phyloP scores from a whole-genome alignment of 352 stramenopile genomes.

The Aphanomyces cochlioides region DNA sequence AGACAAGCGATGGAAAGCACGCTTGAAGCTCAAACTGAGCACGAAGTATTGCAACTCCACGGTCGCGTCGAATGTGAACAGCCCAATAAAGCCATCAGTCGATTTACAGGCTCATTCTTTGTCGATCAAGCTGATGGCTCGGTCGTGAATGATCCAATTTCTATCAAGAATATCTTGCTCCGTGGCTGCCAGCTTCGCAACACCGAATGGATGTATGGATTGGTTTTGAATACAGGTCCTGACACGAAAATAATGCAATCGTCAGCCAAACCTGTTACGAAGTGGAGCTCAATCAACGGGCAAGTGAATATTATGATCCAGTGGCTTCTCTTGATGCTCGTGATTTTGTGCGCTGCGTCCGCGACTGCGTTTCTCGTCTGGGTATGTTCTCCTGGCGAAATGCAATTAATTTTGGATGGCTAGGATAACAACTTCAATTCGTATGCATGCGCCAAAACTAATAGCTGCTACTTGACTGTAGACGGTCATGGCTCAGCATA shows the following conservation, averaged over 20 bases:
- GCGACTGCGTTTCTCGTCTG: slow-evolving; percentile 61
- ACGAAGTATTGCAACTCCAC: slow-evolving; percentile 40
- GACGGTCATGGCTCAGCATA: background rate
- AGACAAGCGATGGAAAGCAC: slow-evolving; percentile 58
- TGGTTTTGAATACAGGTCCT: slow-evolving; percentile 84
- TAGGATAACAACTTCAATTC: slow-evolving; percentile 45
- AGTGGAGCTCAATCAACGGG: slow-evolving; percentile 83
- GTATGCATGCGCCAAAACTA: background rate
- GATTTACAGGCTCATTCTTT: slow-evolving; percentile 70
- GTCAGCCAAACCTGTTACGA: slow-evolving; percentile 48
- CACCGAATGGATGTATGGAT: slow-evolving; percentile 84
- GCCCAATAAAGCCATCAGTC: slow-evolving; percentile 73
- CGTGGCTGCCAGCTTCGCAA: slow-evolving; percentile 84
- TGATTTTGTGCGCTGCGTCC: slow-evolving; percentile 49
- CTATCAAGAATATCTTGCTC: slow-evolving; percentile 85
- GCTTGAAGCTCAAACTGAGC: slow-evolving; percentile 40
- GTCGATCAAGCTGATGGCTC: slow-evolving; percentile 38
- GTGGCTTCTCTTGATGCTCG: slow-evolving; percentile 66
- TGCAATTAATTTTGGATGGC: background rate
- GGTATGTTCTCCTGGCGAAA: slow-evolving; percentile 21
- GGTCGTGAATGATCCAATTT: slow-evolving; percentile 47
- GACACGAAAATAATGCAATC: slow-evolving; percentile 86
- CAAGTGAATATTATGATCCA: slow-evolving; percentile 79
- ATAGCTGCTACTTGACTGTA: slow-evolving; percentile 8
- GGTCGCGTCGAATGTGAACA: slow-evolving; percentile 65